Conservation (phyloP, 2,329 filamentous ascomycete species). For the Colletotrichum sp. region DNA sequence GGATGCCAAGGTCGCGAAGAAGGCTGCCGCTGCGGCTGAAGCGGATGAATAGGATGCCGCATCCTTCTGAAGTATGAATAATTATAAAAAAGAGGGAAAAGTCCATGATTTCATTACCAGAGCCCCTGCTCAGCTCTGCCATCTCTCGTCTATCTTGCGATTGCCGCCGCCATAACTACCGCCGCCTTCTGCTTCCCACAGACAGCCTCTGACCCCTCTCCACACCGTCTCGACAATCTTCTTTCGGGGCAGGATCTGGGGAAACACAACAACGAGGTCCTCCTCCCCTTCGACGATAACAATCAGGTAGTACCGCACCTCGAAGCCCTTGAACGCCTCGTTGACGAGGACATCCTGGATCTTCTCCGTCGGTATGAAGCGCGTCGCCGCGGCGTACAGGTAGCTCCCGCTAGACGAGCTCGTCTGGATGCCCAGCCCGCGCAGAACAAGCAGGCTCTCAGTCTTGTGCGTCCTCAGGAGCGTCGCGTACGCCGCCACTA, state of each 20-base stretch:
- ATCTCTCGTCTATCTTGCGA: conserved; percentile 32
- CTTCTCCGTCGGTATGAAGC: conserved; percentile 85
- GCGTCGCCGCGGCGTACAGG: conserved; percentile 53
- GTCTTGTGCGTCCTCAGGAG: conserved; percentile 59
- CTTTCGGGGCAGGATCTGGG: conserved; percentile 75
- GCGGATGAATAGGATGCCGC: background rate
- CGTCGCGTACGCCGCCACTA: conserved; percentile 46
- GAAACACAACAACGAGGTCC: conserved; percentile 94
- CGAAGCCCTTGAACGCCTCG: conserved; percentile 92
- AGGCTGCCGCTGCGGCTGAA: background rate
- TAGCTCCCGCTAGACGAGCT: conserved; percentile 73
- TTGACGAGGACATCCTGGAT: conserved; percentile 95
- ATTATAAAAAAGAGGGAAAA: background rate
- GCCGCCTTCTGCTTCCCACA: conserved; percentile 67
- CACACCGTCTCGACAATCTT: conserved; percentile 86
- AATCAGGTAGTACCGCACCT: conserved; percentile 86
- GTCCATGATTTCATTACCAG: conserved; percentile 3
- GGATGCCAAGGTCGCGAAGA: conserved; percentile 4
- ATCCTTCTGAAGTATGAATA: background rate
- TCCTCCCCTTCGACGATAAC: conserved; percentile 90
- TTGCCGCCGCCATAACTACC: background rate
- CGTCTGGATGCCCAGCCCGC: conserved; percentile 90
- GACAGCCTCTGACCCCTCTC: conserved; percentile 81
- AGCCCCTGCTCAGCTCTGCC: background rate
- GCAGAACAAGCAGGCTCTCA: conserved; percentile 87